Base-by-base conservation (phyloP, 441 rosid genomes). In the Gossypium trilobum region DNA sequence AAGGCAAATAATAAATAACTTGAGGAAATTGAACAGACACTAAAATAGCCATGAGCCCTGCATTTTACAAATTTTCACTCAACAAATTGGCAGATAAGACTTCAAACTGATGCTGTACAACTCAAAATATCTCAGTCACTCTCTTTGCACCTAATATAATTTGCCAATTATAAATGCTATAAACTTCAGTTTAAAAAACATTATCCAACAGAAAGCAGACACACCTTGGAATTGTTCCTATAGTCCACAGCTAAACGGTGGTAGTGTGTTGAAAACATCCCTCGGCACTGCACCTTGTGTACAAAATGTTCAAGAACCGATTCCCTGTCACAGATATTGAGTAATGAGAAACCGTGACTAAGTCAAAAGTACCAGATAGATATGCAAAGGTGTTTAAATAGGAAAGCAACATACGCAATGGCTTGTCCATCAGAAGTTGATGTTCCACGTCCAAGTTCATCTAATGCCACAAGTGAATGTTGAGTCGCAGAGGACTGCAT, bases 351-450 rank as follows among this genome's bases (percentile, higher is more conserved):
- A 73, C 73, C 63, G 2, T 72, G 36, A 48, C 27, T 42, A 60
- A 27, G 27, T 42, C 19, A 70, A 42, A 39, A 36, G 19, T 59
- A 71, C 3, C 33, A 72, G 14, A 14, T 0, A 11, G 36, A 78
- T 31, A 14, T 65, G 22, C 48, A 25, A 55, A 16, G 58, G 22
- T 8, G 57, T 20, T 22, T 59, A 42, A 52, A 65, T 20, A 2
- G 25, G 23, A 20, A 11, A 36, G 70, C 36, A 61, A 70, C 71
- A 55, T 84, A 92, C 98, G 98, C 99, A 81, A 95, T 95, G 78
- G 99, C 99, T 82, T 95, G 98, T 77, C 99, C 99, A 84, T 95
- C 99, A 72, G 98, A 95, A 55, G 99, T 91, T 51, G 98, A 87
- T 67, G 99, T 91, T 77, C 99, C 99, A 29, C 97, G 87, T 60